Percentiles rank a stretch among this genome's conserved stretches.
Conservation (phyloP, 2,329 filamentous ascomycete species). For the Ceratocystiopsis sp. region DNA sequence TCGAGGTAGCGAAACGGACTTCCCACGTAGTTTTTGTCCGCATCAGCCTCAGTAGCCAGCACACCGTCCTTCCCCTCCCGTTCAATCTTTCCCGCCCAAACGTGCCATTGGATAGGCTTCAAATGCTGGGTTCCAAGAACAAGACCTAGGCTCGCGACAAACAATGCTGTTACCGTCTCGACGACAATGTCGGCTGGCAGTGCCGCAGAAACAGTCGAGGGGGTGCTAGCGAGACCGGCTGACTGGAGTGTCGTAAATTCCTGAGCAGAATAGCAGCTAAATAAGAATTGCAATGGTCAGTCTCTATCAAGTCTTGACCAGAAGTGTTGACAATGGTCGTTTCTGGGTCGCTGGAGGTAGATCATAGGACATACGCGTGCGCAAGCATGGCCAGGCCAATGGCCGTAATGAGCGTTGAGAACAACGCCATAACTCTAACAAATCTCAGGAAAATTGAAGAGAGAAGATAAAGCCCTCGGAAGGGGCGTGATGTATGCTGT, state of each 20-base stretch:
- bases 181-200: conserved; percentile 76
- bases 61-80: conserved; percentile 49
- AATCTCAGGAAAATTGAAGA: too few species aligned
- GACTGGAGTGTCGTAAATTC: conserved; percentile 69
- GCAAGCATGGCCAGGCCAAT: conserved; percentile 64
- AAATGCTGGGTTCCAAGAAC: conserved; percentile 62
- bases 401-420: conserved; percentile 53
- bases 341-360: background rate
- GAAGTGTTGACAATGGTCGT: background rate
- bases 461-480: too few species aligned
- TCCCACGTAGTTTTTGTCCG: conserved; percentile 51
- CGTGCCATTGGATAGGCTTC: conserved; percentile 69
- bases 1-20: conserved; percentile 73
- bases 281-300: background rate
- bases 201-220: conserved; percentile 24
- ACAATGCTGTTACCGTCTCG: conserved; percentile 66
- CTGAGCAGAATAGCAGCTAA: conserved; percentile 87
- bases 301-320: background rate
- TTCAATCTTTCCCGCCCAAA: conserved; percentile 75
- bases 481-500: too few species aligned
- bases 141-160: conserved; percentile 69
- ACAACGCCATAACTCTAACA: conserved; percentile 46
- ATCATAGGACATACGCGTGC: conserved; percentile 53
- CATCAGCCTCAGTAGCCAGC: conserved; percentile 36
- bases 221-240: conserved; percentile 18